Evolutionary conservation across 768 basidiomycete species (phyloP), one percentile per base, ranked within the genome.

Genomic region (Auricularia sp.): DNA sequence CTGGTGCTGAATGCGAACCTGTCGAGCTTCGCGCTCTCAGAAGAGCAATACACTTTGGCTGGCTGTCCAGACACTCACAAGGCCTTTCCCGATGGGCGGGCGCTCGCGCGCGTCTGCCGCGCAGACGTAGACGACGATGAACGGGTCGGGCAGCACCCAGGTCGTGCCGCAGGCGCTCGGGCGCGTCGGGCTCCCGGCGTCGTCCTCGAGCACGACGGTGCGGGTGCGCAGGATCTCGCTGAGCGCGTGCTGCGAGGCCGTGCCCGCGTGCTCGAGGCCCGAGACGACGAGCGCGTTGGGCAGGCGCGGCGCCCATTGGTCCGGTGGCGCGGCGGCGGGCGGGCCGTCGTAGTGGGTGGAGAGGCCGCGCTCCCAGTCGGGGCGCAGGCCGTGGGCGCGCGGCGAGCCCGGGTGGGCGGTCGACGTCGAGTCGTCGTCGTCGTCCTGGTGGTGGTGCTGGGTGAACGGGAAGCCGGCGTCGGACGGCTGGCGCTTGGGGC

Each of bases 61-160:
- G 35, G 61, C n/a, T n/a, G n/a, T 56, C 10, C 18, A 64, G 7
- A 23, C 29, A 71, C 87, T 67, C 72, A 91, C 90, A 72, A 92
- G 73, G 68, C 77, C 80, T 66, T 83, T 82, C 70, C 87, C 79
- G 61, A 93, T 81, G 0, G 77, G 72, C 0, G 91, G 90, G 64
- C 87, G 77, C 71, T 91, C 88, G 58, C 76, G 77, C 1, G 83
- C 74, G 72, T 89, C 68, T 67, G 79, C 76, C 10, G 84, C 80
- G 72, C 88, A 90, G 11, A 93, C 83, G 68, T 86, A 91, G 0
- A 93, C 80, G 65, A 86, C 73, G 42, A 92, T 77, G 70, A 93
- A 93, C 1, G 79, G 82, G 11, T 85, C 80, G 3, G 91, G 89
- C 34, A 88, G 74, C 61, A 79, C 78, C 82, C 83, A 85, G 0